Base-by-base conservation (phyloP, 1,284 basidiomycete genomes). In the Cutaneotrichosporon curvatum region DNA sequence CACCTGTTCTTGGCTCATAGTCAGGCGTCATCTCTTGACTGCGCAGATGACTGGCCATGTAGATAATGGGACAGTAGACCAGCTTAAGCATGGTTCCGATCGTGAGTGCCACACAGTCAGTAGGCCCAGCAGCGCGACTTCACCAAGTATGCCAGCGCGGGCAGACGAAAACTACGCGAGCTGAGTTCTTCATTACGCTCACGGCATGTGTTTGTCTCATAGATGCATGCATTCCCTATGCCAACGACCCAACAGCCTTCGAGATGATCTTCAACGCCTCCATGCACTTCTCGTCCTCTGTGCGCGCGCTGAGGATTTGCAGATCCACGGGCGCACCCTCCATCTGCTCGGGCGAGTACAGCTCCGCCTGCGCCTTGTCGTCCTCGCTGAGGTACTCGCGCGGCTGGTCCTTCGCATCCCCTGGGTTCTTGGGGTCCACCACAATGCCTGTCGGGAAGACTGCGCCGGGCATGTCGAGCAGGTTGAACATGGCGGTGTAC, bases 401-500 rank as follows among this genome's bases (percentile, higher is more conserved):
- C 20, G 28, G 31, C 20, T 20, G n/a, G 30, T 48, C 50, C 20
- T 18, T n/a, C 10, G 35, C 39, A 14, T 40, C 37, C 3, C 28
- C 44, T 3, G 31, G 22, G 33, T 55, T 47, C 15, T 36, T 42
- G 10, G 46, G 40, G 37, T 45, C 45, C 34, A 54, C 58, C 23
- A 19, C 74, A 43, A 58, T 53, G 0, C 79, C 77, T 1, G 82
- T 81, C 0, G 87, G 87, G 55, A 89, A 76, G 5, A 79, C 71
- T 14, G 79, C 73, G 3, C 78, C 75, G 0, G 84, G 75, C 57
- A 80, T 84, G 63, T 87, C 85, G 25, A 85, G 73, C 8, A 75
- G 62, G 60, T 85, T 87, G 75, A 78, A 85, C 20, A 80, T 47
- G 59, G 74, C 71, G 0, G 84, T 84, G 58, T 84, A 85, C 21